Conservation (phyloP, 441 rosid genomes). For the Geranium incanum region DNA sequence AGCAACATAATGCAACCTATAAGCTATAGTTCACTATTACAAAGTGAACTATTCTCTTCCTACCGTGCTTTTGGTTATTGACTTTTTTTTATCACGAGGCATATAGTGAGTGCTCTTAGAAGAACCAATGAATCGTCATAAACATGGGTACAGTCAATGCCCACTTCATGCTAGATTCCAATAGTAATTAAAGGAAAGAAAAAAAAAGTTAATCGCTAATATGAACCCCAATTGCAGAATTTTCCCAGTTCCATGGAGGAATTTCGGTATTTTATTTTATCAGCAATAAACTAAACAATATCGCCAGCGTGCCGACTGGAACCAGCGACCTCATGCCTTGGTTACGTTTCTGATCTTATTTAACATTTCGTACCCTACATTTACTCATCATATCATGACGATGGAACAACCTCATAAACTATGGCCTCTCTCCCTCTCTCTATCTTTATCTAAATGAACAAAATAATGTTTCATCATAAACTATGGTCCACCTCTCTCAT, state of each 20-base stretch:
- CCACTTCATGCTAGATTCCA: background rate
- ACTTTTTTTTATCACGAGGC: background rate
- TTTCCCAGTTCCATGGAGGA: background rate
- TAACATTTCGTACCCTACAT: no score
- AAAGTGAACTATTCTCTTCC: background rate
- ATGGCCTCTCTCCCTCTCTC: no score
- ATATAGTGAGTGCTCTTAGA: background rate
- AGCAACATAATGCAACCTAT: background rate
- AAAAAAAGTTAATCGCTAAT: no score
- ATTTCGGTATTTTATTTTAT: background rate
- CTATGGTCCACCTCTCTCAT: background rate
- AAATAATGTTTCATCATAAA: background rate
- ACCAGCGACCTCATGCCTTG: no score
- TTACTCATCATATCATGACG: no score
- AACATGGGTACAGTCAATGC: background rate
- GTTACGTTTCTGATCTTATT: no score
- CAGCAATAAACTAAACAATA: no score
- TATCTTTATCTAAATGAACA: no score
- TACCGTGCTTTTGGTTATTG: background rate
- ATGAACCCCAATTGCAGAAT: no score
- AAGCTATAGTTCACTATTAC: background rate
- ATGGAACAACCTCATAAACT: no score
- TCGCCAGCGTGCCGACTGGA: no score
- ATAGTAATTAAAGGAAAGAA: no score
- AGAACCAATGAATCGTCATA: background rate